Percentiles rank a stretch among this genome's conserved stretches.
Evolutionary conservation across 2,329 filamentous ascomycete genomes (phyloP).

Genomic region (Achaetomium macrosporum): DNA sequence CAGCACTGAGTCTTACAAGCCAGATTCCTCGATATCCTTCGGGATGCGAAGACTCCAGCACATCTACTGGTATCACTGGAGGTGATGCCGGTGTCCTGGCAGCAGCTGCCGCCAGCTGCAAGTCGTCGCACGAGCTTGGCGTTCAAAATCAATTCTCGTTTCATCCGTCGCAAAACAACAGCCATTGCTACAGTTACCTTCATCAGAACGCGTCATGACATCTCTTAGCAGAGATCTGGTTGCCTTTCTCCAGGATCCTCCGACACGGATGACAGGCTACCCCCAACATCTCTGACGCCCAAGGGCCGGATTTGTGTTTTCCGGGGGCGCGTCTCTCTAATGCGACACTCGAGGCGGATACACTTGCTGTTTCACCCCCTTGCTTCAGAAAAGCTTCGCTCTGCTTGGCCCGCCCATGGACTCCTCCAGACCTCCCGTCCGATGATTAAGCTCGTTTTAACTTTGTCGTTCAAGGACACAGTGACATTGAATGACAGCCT

Average conservation of each 20-base stretch:
- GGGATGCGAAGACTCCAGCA: too few species aligned
- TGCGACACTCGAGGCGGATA: constrained; percentile 15
- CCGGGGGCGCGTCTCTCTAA: constrained; percentile 14
- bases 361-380: constrained; percentile 24
- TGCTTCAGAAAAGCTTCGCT: constrained; percentile 19
- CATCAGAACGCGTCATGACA: too few species aligned
- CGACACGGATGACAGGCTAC: constrained; percentile 10
- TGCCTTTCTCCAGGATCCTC: constrained; percentile 1
- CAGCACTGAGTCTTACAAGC: too few species aligned
- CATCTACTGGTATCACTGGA: too few species aligned
- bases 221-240: too few species aligned
- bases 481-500: background rate
- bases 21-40: too few species aligned
- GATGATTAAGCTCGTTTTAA: constrained; percentile 8
- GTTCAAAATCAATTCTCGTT: background rate
- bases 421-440: constrained; percentile 8
- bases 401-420: constrained; percentile 1
- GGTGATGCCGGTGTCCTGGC: too few species aligned
- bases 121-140: too few species aligned
- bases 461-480: background rate
- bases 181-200: too few species aligned
- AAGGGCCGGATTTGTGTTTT: constrained; percentile 14
- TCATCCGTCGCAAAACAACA: background rate
- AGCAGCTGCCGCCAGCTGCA: constrained; percentile 1
- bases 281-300: constrained; percentile 14